phyloP scores from a whole-genome alignment of 2,329 filamentous ascomycete genomes.

The Penicillium sp. region DNA sequence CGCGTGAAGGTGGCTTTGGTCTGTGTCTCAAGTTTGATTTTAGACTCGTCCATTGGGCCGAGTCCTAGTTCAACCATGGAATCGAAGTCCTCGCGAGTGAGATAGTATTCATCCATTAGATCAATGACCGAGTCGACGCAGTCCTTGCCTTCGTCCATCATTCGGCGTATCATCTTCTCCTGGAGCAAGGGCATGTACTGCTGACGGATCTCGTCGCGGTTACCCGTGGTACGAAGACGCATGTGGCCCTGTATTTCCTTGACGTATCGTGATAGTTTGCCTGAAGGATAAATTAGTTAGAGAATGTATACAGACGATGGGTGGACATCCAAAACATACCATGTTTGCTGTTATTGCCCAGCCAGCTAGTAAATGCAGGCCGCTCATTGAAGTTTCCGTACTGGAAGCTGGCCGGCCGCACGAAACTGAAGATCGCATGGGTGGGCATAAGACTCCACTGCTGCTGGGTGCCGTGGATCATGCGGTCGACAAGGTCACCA shows the following conservation, averaged over 20 bases:
- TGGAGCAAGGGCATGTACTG: slow-evolving; percentile 90
- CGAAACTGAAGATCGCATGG: slow-evolving; percentile 93
- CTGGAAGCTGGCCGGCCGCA: slow-evolving; percentile 83
- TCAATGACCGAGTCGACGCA: slow-evolving; percentile 80
- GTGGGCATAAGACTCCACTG: slow-evolving; percentile 98
- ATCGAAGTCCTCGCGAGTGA: slow-evolving; percentile 94
- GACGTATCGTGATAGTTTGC: slow-evolving; percentile 71
- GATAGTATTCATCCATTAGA: slow-evolving; percentile 94
- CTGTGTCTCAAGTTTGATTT: slow-evolving; percentile 75
- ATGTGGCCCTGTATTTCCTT: slow-evolving; percentile 98
- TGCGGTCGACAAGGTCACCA: slow-evolving; percentile 89
- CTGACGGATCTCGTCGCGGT: slow-evolving; percentile 90
- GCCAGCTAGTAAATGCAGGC: slow-evolving; percentile 83
- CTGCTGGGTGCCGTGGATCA: slow-evolving; percentile 98
- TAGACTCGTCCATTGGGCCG: slow-evolving; percentile 74
- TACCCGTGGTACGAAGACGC: slow-evolving; percentile 84
- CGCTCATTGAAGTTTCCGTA: slow-evolving; percentile 71
- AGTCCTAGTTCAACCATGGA: slow-evolving; percentile 88
- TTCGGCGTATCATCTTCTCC: slow-evolving; percentile 71
- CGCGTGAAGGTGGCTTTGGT: slow-evolving; percentile 89
- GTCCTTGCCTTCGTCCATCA: slow-evolving; percentile 79
- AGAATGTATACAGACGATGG: background rate
- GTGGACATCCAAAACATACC: slow-evolving; percentile 51
- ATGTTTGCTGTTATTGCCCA: slow-evolving; percentile 90
- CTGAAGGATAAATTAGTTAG: slow-evolving; percentile 26